Conservation (phyloP, 345 rosid species). For the Excoecaria agallocha region DNA sequence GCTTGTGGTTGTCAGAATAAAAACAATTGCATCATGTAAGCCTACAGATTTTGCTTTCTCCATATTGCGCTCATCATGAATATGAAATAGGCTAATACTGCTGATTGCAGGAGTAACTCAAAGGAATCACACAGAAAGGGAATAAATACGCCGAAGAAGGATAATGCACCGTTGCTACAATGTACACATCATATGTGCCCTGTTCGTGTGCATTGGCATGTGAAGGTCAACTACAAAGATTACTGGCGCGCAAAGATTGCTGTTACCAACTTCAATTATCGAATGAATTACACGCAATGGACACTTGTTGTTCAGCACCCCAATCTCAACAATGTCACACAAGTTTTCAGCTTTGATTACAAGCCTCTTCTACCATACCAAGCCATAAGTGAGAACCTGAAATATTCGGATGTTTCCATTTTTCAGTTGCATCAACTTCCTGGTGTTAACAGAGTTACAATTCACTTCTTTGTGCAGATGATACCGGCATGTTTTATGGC, state of each 20-base stretch:
- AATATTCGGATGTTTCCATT: neutral
- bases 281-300: slow-evolving; percentile 61
- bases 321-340: slow-evolving; percentile 57
- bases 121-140: slow-evolving; percentile 41
- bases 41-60: neutral
- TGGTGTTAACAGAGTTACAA: neutral
- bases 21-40: slow-evolving; percentile 60
- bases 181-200: slow-evolving; percentile 75
- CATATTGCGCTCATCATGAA: neutral
- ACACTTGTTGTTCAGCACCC: slow-evolving; percentile 65
- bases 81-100: slow-evolving; percentile 1
- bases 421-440: neutral
- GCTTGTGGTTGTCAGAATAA: slow-evolving; percentile 39
- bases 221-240: slow-evolving; percentile 54
- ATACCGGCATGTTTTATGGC: slow-evolving; percentile 88
- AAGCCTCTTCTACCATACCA: slow-evolving; percentile 50
- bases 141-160: slow-evolving; percentile 54
- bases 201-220: slow-evolving; percentile 60
- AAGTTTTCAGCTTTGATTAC: slow-evolving; percentile 61
- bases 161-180: slow-evolving; percentile 51
- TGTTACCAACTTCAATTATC: slow-evolving; percentile 55
- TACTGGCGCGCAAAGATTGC: slow-evolving; percentile 66
- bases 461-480: slow-evolving; percentile 50
- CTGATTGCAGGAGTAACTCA: slow-evolving; percentile 47
- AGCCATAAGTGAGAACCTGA: slow-evolving; percentile 45